Evolutionary conservation across 208 protist genomes (phyloP).

Genomic region (Crithidia mellificae): DNA sequence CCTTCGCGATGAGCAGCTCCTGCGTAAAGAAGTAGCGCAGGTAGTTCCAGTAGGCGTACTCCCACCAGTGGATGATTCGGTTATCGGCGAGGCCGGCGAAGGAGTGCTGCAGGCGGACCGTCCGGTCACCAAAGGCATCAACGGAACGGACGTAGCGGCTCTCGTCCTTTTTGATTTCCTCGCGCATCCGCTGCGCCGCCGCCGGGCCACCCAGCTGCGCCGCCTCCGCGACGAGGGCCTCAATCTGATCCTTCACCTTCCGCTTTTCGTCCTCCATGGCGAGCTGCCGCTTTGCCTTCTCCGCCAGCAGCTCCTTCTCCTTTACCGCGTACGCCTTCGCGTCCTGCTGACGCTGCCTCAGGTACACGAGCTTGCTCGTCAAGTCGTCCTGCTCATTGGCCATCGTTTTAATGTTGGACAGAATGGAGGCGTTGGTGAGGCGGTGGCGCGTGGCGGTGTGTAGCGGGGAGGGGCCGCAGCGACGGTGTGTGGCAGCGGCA

Average conservation of each 20-base stretch:
- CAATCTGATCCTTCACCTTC: conserved; percentile 48
- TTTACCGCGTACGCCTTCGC: conserved; percentile 74
- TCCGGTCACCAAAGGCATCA: conserved; percentile 85
- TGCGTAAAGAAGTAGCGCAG: conserved; percentile 89
- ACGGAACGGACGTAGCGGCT: conserved; percentile 74
- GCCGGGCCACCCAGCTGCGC: conserved; percentile 47
- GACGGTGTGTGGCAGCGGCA: not conserved
- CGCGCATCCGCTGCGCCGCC: conserved; percentile 55
- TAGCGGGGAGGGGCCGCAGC: not conserved
- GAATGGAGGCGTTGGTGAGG: conserved; percentile 74
- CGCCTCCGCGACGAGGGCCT: conserved; percentile 60
- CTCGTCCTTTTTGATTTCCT: conserved; percentile 50
- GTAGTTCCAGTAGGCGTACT: conserved; percentile 87
- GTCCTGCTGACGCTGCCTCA: conserved; percentile 72
- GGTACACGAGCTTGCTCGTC: conserved; percentile 78
- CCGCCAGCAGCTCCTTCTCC: conserved; percentile 72
- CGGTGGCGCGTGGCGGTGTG: conserved; percentile 31
- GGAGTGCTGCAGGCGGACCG: conserved; percentile 82
- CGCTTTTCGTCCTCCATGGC: conserved; percentile 45
- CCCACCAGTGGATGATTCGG: conserved; percentile 88
- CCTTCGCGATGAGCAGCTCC: conserved; percentile 88
- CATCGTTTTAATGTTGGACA: conserved; percentile 71
- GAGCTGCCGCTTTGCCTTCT: conserved; percentile 77
- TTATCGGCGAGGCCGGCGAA: conserved; percentile 85
- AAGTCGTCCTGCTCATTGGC: conserved; percentile 64